These are phyloP conservation scores for Xylaria multiplex DNA, from an alignment of 2,329 filamentous ascomycete genomes.

Conservation along the genomic window DNA sequence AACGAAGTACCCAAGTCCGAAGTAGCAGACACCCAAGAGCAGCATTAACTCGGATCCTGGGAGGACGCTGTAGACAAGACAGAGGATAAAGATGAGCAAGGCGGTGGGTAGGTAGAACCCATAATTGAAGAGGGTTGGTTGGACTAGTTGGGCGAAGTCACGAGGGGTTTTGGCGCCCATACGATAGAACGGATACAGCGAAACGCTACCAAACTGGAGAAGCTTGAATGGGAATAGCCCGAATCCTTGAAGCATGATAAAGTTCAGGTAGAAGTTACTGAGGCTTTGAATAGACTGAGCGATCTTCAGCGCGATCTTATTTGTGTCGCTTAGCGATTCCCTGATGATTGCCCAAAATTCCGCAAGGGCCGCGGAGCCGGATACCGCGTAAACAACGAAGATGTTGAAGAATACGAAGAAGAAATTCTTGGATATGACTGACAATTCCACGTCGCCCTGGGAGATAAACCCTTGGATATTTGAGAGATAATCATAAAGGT, in stretches of 20 bases:
- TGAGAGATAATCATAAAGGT: slow-evolving; percentile 92
- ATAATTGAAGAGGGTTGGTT: slow-evolving; percentile 90
- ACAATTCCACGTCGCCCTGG: slow-evolving; percentile 91
- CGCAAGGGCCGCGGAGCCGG: slow-evolving; percentile 76
- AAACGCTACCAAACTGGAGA: slow-evolving; percentile 86
- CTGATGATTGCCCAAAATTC: slow-evolving; percentile 78
- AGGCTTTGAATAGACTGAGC: slow-evolving; percentile 79
- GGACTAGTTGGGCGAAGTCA: slow-evolving; percentile 83
- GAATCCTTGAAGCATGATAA: slow-evolving; percentile 93
- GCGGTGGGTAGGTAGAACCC: slow-evolving; percentile 95
- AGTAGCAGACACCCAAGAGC: slow-evolving; percentile 84
- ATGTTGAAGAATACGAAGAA: slow-evolving; percentile 99
- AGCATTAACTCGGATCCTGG: slow-evolving; percentile 82
- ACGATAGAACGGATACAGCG: slow-evolving; percentile 81
- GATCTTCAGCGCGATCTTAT: slow-evolving; percentile 77
- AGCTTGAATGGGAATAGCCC: slow-evolving; percentile 93
- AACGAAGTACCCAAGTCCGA: slow-evolving; percentile 83
- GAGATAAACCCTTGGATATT: slow-evolving; percentile 95
- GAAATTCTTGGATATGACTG: slow-evolving; percentile 97
- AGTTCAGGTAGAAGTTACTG: slow-evolving; percentile 88
- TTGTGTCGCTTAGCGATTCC: slow-evolving; percentile 81
- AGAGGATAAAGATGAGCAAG: slow-evolving; percentile 92
- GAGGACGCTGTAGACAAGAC: slow-evolving; percentile 91
- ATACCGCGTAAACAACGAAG: slow-evolving; percentile 91
- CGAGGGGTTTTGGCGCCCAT: slow-evolving; percentile 86